Conservation (phyloP, 345 rosid species). For the Eucalyptus fibrosa region DNA sequence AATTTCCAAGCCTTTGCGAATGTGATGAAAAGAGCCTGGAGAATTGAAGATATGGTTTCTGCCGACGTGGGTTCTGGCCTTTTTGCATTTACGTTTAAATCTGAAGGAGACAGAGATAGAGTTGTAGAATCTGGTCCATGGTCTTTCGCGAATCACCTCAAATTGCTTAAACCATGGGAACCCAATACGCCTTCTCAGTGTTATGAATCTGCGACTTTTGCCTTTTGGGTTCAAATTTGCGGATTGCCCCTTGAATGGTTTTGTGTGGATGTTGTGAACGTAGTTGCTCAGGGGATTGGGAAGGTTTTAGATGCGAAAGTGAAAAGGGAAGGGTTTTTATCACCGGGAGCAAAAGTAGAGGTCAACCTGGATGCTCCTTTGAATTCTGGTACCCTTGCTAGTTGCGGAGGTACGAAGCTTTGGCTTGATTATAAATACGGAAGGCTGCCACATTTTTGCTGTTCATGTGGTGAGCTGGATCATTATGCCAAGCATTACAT, state of each 20-base stretch:
- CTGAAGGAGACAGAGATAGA: neutral
- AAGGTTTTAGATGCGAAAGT: neutral
- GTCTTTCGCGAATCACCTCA: neutral
- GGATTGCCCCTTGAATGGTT: neutral
- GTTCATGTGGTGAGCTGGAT: neutral
- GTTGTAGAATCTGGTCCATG: neutral
- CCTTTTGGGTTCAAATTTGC: neutral
- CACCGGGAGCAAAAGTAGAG: neutral
- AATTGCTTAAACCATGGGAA: neutral
- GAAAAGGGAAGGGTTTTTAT: too few species aligned
- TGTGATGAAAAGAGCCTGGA: neutral
- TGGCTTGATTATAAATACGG: neutral
- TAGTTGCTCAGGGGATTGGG: neutral
- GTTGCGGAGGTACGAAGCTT: neutral
- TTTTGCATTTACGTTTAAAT: neutral
- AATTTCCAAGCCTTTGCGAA: neutral
- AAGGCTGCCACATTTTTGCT: too few species aligned
- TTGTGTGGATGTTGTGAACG: neutral
- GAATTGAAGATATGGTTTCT: neutral
- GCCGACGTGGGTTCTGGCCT: neutral
- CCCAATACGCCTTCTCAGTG: neutral
- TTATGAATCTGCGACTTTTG: neutral
- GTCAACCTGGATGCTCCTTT: neutral
- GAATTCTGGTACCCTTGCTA: neutral
- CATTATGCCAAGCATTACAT: neutral